These are phyloP conservation scores for Pachysandra terminalis DNA, from an alignment of 164 flowering plant species.

Conservation along the genomic window DNA sequence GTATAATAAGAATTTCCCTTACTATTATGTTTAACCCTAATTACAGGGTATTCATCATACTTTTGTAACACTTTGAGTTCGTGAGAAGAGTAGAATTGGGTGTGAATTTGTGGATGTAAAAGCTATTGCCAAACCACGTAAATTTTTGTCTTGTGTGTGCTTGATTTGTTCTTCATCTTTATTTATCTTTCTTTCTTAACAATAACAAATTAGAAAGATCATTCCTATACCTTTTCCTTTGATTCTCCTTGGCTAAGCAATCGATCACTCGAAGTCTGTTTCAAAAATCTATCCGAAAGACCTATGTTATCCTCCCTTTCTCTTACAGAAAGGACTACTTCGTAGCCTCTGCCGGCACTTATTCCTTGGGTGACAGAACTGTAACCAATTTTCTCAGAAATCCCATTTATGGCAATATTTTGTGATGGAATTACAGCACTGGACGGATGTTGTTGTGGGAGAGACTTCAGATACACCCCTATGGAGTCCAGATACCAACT, in stretches of 20 bases:
- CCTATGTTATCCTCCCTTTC: slow-evolving; percentile 35
- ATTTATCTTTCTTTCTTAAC: too few relatives aligned
- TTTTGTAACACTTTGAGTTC: too few relatives aligned
- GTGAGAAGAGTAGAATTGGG: too few relatives aligned
- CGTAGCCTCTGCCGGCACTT: slow-evolving; percentile 39
- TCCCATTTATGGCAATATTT: slow-evolving; percentile 13
- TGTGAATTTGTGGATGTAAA: too few relatives aligned
- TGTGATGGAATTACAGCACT: slow-evolving; percentile 26
- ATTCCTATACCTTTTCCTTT: slow-evolving; percentile 22
- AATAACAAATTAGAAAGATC: not conserved
- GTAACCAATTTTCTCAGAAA: slow-evolving; percentile 27
- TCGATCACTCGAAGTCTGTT: slow-evolving; percentile 16
- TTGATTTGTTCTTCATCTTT: too few relatives aligned
- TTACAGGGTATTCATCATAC: too few relatives aligned
- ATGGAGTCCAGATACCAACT: slow-evolving; percentile 67
- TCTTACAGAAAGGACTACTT: slow-evolving; percentile 48
- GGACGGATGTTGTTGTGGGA: slow-evolving; percentile 19
- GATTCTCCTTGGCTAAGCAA: slow-evolving; percentile 25
- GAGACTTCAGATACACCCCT: slow-evolving; percentile 60
- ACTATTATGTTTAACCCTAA: too few relatives aligned
- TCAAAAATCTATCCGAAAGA: slow-evolving; percentile 15
- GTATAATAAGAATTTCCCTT: too few relatives aligned
- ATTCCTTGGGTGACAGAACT: slow-evolving; percentile 62
- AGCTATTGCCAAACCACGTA: too few relatives aligned
- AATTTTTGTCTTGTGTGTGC: too few relatives aligned